Base-by-base conservation (phyloP, 257 asterid species). In the Solanum lycopersicoides region DNA sequence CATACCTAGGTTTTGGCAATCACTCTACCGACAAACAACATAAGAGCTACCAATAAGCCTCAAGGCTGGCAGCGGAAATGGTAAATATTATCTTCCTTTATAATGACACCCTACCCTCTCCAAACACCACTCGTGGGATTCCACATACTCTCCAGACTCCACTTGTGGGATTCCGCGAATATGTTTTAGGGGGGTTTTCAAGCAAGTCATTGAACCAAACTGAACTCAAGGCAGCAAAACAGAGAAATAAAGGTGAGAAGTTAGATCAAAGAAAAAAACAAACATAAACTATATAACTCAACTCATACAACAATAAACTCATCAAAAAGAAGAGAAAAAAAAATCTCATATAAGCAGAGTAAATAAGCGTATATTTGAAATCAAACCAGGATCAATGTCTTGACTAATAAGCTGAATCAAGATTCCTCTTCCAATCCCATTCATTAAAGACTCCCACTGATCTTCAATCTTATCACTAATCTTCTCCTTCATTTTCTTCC, bases 381-480 rank as follows among this genome's bases (percentile, higher is more conserved):
- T 18, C 71, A 77, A 89, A 96, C 99, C 95, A 85, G 97, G 95
- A 90, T 95, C 95, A 92, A 92, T 86, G 56, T 94, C 98, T 91
- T 94, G 89, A 89, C 98, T 96, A 86, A 95, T 87, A 84, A 96
- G 95, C 89, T 92, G 98, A 92, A 96, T 83, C 73, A 82, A 90
- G 93, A 95, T 95, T 86, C 99, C 99, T 90, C 90, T 91, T 15
- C 99, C 99, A 83, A 96, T 94, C 59, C 95, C 98, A 91, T 95
- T 96, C 13, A 96, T 77, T 20, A 96, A 79, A 21, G 93, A 91
- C 30, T 92, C 98, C 98, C 96, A 94, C 91, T 92, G 95, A 73
- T 94, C 98, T 72, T 94, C 98, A 83, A 96, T 83, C 90, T 91
- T 96, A 9, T 93, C 98, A 86, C n/a, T 82, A 72, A 96, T 76